Conservation (phyloP, 176 grass and related monocot species). For the Bonia amplexicaulis region DNA sequence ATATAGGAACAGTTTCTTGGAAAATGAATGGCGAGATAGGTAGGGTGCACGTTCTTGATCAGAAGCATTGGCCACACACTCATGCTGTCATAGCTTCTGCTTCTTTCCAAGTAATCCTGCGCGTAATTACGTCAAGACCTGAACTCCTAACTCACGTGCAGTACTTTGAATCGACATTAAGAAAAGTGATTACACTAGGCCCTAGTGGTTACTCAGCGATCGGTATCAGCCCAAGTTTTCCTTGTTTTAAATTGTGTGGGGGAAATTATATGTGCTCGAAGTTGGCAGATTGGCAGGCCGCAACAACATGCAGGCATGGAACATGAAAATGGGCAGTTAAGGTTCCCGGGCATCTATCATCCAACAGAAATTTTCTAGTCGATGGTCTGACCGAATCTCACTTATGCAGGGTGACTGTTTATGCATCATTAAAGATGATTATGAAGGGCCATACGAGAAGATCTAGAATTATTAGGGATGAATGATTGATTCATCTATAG, state of each 20-base stretch:
- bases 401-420: slow-evolving; percentile 7
- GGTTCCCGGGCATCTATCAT: slow-evolving; percentile 12
- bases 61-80: background rate
- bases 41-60: background rate
- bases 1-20: no score
- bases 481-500: no score
- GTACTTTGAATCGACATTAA: background rate
- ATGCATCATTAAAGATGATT: slow-evolving; percentile 16
- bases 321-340: slow-evolving; percentile 17
- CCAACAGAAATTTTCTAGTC: background rate
- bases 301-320: background rate
- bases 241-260: slow-evolving; percentile 4
- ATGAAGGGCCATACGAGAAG: no score
- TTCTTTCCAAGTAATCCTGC: no score
- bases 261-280: background rate
- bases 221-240: background rate
- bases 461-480: no score
- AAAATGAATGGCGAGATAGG: background rate
- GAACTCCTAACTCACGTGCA: slow-evolving; percentile 15
- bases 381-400: slow-evolving; percentile 38
- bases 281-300: background rate
- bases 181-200: background rate
- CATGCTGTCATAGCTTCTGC: no score
- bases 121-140: background rate
- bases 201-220: background rate